Base-by-base conservation (phyloP, 306 rosid species). In the Senna siamea region DNA sequence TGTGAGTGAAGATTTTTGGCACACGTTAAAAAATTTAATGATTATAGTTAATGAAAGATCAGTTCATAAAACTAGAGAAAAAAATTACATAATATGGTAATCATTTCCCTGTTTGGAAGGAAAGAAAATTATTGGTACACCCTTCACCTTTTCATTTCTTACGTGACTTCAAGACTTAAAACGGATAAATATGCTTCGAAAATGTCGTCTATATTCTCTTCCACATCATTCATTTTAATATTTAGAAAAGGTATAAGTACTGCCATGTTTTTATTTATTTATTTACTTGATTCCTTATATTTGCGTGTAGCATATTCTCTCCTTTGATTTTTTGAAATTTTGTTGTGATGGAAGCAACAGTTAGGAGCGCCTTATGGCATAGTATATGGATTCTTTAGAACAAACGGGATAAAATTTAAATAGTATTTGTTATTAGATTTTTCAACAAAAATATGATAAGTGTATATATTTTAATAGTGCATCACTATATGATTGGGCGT, bases 41-140 rank as follows among this genome's bases (percentile, higher is more conserved):
- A 44, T 47, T 51, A 28, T 40, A 12, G 30, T 9, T 69, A 62
- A 52, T 40, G 66, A 15, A 41, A 40, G 54, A 58, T 23, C 19
- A 48, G 14, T 69, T 69, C 52, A 66, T 26, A 28, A 12, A 66
- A 23, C 9, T 66, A 66, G 71, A 1, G 9, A 59, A 59, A 34
- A 3, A 2, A 12, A 2, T 0, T 15, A 26, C 1, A 26, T n/a
- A 66, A 7, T 47, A n/a, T 47, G 14, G 34, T 11, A 57, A 3
- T 54, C 7, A 15, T 9, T 54, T 22, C n/a, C 6, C 35, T 11
- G 34, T 20, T 54, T 54, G 14, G 34, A 23, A 22, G 15, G 34
- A 28, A 23, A 65, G 10, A 19, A 38, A 35, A 18, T 35, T 37
- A 17, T 61, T 19, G 6, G 17, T 52, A 44, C 5, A n/a, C 71